Conservation (phyloP, 352 stramenopile genomes). For the Pilasporangium apinafurcum region DNA sequence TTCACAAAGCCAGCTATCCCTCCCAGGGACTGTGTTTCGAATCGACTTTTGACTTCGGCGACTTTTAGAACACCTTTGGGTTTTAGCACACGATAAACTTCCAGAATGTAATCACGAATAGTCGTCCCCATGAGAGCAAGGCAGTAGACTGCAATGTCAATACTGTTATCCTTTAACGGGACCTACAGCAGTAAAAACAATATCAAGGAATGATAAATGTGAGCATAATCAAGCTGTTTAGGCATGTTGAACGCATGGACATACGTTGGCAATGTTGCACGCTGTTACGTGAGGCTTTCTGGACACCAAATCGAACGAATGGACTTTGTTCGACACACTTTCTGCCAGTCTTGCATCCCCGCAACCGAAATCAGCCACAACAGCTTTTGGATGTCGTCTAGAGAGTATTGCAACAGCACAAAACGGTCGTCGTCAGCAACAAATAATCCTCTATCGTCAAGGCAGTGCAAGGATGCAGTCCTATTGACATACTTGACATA, state of each 20-base stretch:
- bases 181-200: slow-evolving; percentile 59
- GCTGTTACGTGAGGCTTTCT: slow-evolving; percentile 88
- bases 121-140: slow-evolving; percentile 98
- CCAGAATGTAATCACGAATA: slow-evolving; percentile 94
- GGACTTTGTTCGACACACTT: slow-evolving; percentile 86
- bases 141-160: slow-evolving; percentile 97
- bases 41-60: slow-evolving; percentile 80
- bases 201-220: neutral
- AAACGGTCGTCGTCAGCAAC: no score
- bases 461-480: neutral
- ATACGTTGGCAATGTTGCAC: slow-evolving; percentile 97
- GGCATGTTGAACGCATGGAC: no score
- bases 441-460: no score
- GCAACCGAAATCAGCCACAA: slow-evolving; percentile 98
- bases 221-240: no score
- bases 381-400: slow-evolving; percentile 51
- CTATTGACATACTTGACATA: slow-evolving; percentile 88
- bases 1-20: slow-evolving; percentile 63
- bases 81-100: slow-evolving; percentile 94
- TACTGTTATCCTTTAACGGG: slow-evolving; percentile 78
- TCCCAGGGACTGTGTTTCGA: slow-evolving; percentile 63
- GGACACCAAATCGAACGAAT: slow-evolving; percentile 98
- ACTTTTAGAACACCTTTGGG: slow-evolving; percentile 88
- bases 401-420: slow-evolving; percentile 3
- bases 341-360: slow-evolving; percentile 94